Base-by-base conservation (phyloP, 345 rosid species). In the Rhizophora apiculata region DNA sequence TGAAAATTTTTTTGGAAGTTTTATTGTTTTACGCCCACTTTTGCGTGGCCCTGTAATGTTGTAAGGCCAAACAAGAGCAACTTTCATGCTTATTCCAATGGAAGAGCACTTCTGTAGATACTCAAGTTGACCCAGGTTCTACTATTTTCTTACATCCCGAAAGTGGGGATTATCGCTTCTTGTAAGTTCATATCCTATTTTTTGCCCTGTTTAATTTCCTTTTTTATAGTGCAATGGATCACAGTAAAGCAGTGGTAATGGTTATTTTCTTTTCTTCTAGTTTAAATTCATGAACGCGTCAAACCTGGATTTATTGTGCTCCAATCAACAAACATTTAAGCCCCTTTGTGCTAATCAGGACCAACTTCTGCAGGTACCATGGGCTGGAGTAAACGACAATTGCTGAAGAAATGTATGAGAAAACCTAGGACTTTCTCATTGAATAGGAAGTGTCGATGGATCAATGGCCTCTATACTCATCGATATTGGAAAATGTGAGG, bases 371-470 rank as follows among this genome's bases (percentile, higher is more conserved):
- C 84, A 89, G 97, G 89, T 89, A 48, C 90, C 92, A 11, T 88
- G 95, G 91, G 84, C 92, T 46, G 97, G 97, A 70, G 89, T 88
- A 59, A 59, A 71, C 83, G 64, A 86, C 96, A 76, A 94, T 94
- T 75, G 96, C 96, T 27, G 97, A 94, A 81, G 96, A 89, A 76
- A 89, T 91, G 89, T 91, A 89, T 64, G 96, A 85, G 74, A 89
- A 90, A 76, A 81, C 89, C 65, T 87, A 76, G 76, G 88, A 86
- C 60, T 84, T 85, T 52, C 92, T 93, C 62, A 54, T 74, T 57
- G 96, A 88, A 68, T 95, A 89, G 72, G 96, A 86, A 82, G 96
- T 89, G 58, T 93, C 88, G 74, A 89, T 91, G 72, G 89, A 90
- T 49, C 78, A 90, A 37, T 94, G 98, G 98, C 98, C 98, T 48